Conservation (phyloP, 1,139 yeast genomes). For the Kurtzmaniella quercitrusa region DNA sequence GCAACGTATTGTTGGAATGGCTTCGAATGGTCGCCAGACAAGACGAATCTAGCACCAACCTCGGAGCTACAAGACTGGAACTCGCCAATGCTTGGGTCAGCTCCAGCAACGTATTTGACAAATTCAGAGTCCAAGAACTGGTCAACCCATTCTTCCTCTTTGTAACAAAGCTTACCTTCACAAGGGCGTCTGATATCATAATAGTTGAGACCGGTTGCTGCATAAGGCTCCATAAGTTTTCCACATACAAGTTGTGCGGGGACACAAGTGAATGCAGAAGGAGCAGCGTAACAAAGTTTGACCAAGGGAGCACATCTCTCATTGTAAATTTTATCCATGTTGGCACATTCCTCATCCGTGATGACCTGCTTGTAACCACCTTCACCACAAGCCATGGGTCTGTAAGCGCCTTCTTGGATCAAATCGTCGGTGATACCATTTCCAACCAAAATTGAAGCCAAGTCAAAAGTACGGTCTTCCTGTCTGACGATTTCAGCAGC, state of each 20-base stretch:
- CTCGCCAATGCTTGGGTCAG: constrained; percentile 7
- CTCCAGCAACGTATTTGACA: constrained; percentile 11
- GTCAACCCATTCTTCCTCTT: constrained; percentile 8
- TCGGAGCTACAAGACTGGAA: constrained; percentile 6
- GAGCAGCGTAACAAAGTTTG: constrained; percentile 9
- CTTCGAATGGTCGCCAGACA: constrained; percentile 10
- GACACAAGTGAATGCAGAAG: constrained; percentile 9
- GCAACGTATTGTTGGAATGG: constrained; percentile 12
- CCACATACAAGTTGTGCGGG: constrained; percentile 15
- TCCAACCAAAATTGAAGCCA: constrained; percentile 61
- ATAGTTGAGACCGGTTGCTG: constrained; percentile 9
- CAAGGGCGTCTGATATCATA: constrained; percentile 12
- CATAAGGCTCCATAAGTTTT: constrained; percentile 8
- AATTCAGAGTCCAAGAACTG: constrained; percentile 9
- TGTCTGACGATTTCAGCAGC: constrained; percentile 59
- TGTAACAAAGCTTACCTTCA: constrained; percentile 9
- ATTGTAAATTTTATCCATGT: constrained; percentile 37
- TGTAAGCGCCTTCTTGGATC: constrained; percentile 55
- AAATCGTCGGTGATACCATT: constrained; percentile 67
- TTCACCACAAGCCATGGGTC: constrained; percentile 68
- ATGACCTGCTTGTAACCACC: constrained; percentile 62
- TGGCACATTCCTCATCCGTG: constrained; percentile 48
- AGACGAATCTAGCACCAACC: constrained; percentile 8
- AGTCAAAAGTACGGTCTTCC: constrained; percentile 50
- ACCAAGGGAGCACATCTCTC: constrained; percentile 9